phyloP scores from a whole-genome alignment of 2,329 filamentous ascomycete genomes.

The Pseudopithomyces maydicus region DNA sequence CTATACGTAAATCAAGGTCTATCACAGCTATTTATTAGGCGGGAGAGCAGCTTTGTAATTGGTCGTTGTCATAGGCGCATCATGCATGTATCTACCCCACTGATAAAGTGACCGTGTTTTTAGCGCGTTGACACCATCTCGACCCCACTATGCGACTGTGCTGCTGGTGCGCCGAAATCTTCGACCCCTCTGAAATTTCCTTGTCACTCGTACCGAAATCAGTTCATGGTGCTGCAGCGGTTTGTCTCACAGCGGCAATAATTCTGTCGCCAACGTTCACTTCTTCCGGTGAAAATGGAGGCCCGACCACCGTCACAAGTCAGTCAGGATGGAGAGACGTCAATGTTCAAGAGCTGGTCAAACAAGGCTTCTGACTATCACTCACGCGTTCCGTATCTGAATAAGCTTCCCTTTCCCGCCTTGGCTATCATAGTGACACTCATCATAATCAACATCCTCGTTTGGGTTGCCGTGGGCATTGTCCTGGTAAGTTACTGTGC shows the following conservation, averaged over 20 bases:
- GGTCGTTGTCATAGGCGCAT: conserved; percentile 21
- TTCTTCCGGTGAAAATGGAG: conserved; percentile 14
- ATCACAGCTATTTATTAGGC: background rate
- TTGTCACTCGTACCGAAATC: background rate
- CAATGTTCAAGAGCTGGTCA: conserved; percentile 26
- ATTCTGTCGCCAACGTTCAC: background rate
- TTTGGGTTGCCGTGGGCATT: conserved; percentile 64
- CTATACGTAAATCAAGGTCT: background rate
- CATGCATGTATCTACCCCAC: conserved; percentile 18
- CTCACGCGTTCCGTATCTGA: conserved; percentile 58
- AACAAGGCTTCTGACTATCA: conserved; percentile 54
- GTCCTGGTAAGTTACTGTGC: conserved; percentile 54
- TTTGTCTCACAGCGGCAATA: background rate
- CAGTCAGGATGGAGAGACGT: conserved; percentile 15
- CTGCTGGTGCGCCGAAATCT: conserved; percentile 1
- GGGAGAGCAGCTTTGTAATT: conserved; percentile 16
- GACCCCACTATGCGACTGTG: conserved; percentile 11
- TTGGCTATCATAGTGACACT: conserved; percentile 62
- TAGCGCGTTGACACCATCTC: conserved; percentile 9
- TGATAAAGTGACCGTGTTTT: conserved; percentile 10
- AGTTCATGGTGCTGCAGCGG: background rate
- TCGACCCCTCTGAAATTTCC: background rate
- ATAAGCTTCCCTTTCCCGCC: conserved; percentile 61
- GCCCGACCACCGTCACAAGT: conserved; percentile 12
- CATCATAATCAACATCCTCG: conserved; percentile 58